Conservation (phyloP, 225 moss, liverwort and hornwort species). For the Rhytidiadelphus loreus region DNA sequence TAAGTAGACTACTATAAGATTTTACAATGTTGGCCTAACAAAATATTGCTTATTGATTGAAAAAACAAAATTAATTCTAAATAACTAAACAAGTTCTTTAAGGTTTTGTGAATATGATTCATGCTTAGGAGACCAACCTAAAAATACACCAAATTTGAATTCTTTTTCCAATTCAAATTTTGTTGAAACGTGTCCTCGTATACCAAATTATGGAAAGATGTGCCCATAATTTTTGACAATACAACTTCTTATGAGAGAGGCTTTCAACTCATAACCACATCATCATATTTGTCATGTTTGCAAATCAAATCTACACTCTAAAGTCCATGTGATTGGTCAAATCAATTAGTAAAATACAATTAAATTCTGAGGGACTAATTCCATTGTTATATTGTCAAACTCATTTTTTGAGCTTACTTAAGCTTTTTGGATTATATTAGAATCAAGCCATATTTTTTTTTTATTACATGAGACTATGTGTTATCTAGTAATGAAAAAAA, state of each 20-base stretch:
- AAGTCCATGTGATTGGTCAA: background rate
- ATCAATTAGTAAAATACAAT: background rate
- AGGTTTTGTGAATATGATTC: background rate
- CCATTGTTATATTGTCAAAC: background rate
- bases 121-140: background rate
- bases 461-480: background rate
- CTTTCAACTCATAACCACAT: background rate
- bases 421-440: background rate
- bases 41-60: background rate
- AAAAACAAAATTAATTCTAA: background rate
- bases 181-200: background rate
- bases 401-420: background rate
- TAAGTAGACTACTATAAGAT: background rate
- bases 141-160: background rate
- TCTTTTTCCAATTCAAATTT: background rate
- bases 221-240: background rate
- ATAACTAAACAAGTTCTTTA: background rate
- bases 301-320: background rate
- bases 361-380: background rate
- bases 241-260: background rate
- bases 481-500: background rate
- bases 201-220: background rate
- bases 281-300: background rate
- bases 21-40: background rate
- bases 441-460: no score